Conservation (phyloP, 441 rosid genomes). For the Aquilaria agallochum region DNA sequence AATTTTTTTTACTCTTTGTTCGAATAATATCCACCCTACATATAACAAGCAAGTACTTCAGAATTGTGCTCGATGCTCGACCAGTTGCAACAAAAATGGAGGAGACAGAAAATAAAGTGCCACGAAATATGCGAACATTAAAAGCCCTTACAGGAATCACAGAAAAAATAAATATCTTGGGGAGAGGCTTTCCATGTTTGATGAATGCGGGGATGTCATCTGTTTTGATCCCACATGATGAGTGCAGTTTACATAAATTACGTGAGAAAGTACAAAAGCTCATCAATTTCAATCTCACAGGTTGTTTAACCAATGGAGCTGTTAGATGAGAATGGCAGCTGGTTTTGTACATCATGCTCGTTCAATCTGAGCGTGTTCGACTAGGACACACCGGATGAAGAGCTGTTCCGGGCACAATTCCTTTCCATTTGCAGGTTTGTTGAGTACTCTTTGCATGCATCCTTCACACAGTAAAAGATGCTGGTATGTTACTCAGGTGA, state of each 20-base stretch:
- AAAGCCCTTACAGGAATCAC: no score
- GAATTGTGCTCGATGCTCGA: no score
- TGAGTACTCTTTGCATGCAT: constrained; percentile 31
- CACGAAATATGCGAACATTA: no score
- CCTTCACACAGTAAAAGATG: constrained; percentile 32
- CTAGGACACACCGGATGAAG: constrained; percentile 38
- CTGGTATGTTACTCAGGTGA: constrained; percentile 4
- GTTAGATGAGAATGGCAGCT: constrained; percentile 3
- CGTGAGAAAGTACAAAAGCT: constrained; percentile 19
- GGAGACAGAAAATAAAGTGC: no score
- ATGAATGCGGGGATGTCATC: constrained; percentile 1
- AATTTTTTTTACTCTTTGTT: no score
- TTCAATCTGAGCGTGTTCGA: constrained; percentile 5
- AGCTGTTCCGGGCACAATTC: constrained; percentile 26
- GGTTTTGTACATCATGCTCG: constrained; percentile 13
- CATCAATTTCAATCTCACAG: constrained; percentile 21
- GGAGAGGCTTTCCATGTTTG: not conserved
- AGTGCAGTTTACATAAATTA: constrained; percentile 18
- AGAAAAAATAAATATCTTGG: no score
- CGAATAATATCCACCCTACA: no score
- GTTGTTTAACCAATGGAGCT: constrained; percentile 12
- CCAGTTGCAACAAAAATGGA: no score
- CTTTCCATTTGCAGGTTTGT: constrained; percentile 28
- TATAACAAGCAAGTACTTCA: no score
- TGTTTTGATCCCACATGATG: constrained; percentile 12